Percentiles rank a stretch among this genome's conserved stretches.
These are phyloP conservation scores for Orbilia brochopaga DNA, from an alignment of 2,329 filamentous ascomycete species.

Conservation along the genomic window DNA sequence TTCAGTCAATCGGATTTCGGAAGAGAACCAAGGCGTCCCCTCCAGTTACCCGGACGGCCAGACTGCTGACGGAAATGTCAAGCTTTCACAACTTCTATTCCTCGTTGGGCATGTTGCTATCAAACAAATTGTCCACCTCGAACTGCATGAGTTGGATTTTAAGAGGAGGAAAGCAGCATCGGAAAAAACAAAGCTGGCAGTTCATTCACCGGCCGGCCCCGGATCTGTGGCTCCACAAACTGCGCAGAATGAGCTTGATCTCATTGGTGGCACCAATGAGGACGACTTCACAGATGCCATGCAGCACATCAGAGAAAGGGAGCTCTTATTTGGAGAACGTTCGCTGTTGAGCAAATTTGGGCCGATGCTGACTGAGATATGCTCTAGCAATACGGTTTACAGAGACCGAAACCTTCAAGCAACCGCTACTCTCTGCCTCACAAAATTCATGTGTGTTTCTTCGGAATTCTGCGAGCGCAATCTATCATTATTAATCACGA, in stretches of 20 bases:
- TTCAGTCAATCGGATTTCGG: slow-evolving; percentile 61
- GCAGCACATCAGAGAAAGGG: slow-evolving; percentile 80
- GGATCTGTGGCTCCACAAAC: slow-evolving; percentile 62
- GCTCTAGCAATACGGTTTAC: slow-evolving; percentile 91
- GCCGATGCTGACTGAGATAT: slow-evolving; percentile 88
- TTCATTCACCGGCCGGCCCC: slow-evolving; percentile 58
- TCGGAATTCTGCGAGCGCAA: slow-evolving; percentile 93
- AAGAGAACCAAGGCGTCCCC: slow-evolving; percentile 56
- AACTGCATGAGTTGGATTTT: slow-evolving; percentile 96
- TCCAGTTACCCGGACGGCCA: slow-evolving; percentile 55
- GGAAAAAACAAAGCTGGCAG: slow-evolving; percentile 68
- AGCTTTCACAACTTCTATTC: slow-evolving; percentile 86
- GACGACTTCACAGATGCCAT: slow-evolving; percentile 91
- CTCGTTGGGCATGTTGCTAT: slow-evolving; percentile 96
- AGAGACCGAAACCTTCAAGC: slow-evolving; percentile 88
- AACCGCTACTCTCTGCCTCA: slow-evolving; percentile 89
- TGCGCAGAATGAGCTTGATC: slow-evolving; percentile 85
- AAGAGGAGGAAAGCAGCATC: slow-evolving; percentile 93
- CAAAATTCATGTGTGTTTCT: slow-evolving; percentile 93
- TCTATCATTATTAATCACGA: slow-evolving; percentile 90
- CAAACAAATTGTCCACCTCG: slow-evolving; percentile 97
- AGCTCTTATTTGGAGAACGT: slow-evolving; percentile 79
- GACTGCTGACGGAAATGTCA: slow-evolving; percentile 56
- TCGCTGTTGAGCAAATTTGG: slow-evolving; percentile 91
- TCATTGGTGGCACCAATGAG: slow-evolving; percentile 95